Percentiles rank a stretch among this genome's conserved stretches.
phyloP scores from a whole-genome alignment of 2,329 filamentous ascomycete genomes.

The Fusarium sp. region DNA sequence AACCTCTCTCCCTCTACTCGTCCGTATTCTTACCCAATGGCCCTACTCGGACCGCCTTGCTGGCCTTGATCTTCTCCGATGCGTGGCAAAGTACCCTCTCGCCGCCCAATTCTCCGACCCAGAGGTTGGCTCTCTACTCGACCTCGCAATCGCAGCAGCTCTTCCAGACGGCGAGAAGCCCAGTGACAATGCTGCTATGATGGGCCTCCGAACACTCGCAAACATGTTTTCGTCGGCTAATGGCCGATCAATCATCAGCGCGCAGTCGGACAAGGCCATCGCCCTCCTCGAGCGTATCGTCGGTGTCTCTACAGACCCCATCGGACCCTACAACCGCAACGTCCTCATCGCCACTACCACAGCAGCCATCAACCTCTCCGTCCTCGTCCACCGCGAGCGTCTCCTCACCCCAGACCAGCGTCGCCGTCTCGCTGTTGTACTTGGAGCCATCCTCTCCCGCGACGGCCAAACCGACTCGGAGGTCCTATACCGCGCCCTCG shows the following conservation, averaged over 20 bases:
- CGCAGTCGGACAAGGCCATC: slow-evolving; percentile 65
- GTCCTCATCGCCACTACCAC: slow-evolving; percentile 84
- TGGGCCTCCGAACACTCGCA: slow-evolving; percentile 79
- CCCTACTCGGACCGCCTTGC: slow-evolving; percentile 81
- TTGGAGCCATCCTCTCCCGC: slow-evolving; percentile 66
- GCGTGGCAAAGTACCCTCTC: slow-evolving; percentile 73
- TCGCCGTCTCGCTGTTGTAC: slow-evolving; percentile 62
- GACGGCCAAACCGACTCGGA: slow-evolving; percentile 75
- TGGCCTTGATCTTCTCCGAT: slow-evolving; percentile 85
- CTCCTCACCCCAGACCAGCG: slow-evolving; percentile 48
- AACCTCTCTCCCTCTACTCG: slow-evolving; percentile 66
- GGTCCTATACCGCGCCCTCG: slow-evolving; percentile 80
- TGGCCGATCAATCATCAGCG: slow-evolving; percentile 71
- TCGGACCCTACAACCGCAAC: slow-evolving; percentile 73
- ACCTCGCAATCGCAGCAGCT: slow-evolving; percentile 55
- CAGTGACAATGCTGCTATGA: slow-evolving; percentile 84
- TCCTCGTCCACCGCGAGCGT: slow-evolving; percentile 65
- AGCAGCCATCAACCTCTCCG: slow-evolving; percentile 82
- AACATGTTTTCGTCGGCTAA: slow-evolving; percentile 82
- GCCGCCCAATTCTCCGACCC: slow-evolving; percentile 68
- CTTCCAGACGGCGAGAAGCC: slow-evolving; percentile 60
- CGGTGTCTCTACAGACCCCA: slow-evolving; percentile 56
- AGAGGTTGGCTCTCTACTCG: slow-evolving; percentile 65
- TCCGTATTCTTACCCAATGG: slow-evolving; percentile 80
- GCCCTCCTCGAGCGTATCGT: slow-evolving; percentile 69